Base-by-base conservation (phyloP, 805 yeast genomes). In the Nakazawaea holstii region DNA sequence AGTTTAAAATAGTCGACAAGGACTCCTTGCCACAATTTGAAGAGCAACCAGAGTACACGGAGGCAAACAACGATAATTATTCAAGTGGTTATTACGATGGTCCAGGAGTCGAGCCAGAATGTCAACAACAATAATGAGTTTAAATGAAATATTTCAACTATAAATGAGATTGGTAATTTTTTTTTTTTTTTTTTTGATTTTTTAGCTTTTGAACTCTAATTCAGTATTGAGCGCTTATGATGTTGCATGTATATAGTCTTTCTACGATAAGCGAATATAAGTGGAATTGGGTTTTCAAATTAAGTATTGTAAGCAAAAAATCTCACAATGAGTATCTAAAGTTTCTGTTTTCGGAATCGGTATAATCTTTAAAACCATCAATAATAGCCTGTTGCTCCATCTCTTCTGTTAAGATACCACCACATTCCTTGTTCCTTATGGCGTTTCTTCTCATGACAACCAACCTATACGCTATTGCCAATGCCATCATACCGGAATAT, bases 311-410 rank as follows among this genome's bases (percentile, higher is more conserved):
- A 37, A 37, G 3, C 10, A 11, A 20, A n/a, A 9, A 3, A 20
- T 11, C 10, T 41, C 24, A 45, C 15, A 45, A 45, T 2, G 39
- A 33, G 28, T 82, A 82, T 56, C 86, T 72, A 60, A 82, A 82
- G 52, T 67, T 70, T 44, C 66, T 69, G 53, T 82, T 82, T 56
- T 81, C 76, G 11, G 69, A 64, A 57, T 82, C 87, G 0, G 87
- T 81, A 55, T 75, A 55, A 59, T 82, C 89, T 53, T 70, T 65
- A 56, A 77, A 80, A 54, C 77, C 76, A 52, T 72, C 76, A 52
- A 72, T 68, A 28, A 65, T 53, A 26, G 49, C 53, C 39, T 52
- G 49, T 42, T 52, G 54, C 30, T 53, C 49, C 52, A 55, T 50
- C 37, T 56, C 56, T 9, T 43, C 55, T 33, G 52, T 55, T 14